These are phyloP conservation scores for Aspergillus sp. DNA, from an alignment of 2,329 filamentous ascomycete species.

Conservation along the genomic window DNA sequence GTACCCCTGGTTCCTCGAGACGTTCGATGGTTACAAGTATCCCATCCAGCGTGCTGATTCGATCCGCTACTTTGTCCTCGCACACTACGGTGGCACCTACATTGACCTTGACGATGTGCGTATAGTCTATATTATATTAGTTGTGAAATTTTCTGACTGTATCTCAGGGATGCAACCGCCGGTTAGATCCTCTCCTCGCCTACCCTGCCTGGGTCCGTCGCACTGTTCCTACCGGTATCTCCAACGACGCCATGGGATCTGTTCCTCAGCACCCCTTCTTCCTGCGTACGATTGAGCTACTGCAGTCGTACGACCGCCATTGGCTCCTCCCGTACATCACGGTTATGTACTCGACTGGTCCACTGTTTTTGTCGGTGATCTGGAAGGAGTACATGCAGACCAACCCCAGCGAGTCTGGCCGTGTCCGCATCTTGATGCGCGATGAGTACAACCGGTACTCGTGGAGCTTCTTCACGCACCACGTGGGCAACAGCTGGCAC, in stretches of 20 bases:
- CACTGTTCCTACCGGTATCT: conserved; percentile 75
- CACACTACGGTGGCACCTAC: conserved; percentile 77
- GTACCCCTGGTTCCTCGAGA: conserved; percentile 76
- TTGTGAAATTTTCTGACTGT: conserved; percentile 13
- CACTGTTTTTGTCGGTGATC: conserved; percentile 72
- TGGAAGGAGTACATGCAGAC: conserved; percentile 71
- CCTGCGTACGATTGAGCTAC: conserved; percentile 64
- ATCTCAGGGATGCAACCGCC: conserved; percentile 64
- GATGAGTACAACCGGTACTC: conserved; percentile 68
- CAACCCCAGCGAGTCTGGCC: conserved; percentile 46
- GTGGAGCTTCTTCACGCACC: conserved; percentile 72
- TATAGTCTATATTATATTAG: conserved; percentile 4
- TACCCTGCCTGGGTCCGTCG: conserved; percentile 71
- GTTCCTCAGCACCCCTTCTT: conserved; percentile 75
- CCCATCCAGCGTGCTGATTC: conserved; percentile 77
- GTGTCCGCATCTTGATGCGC: conserved; percentile 68
- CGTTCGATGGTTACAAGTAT: conserved; percentile 72
- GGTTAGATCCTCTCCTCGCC: conserved; percentile 66
- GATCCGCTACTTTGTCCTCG: conserved; percentile 76
- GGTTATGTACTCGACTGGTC: conserved; percentile 77
- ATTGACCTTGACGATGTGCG: conserved; percentile 73
- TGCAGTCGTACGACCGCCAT: conserved; percentile 67
- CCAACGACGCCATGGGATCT: conserved; percentile 77
- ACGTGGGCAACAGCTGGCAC: conserved; percentile 67
- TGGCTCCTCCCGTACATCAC: conserved; percentile 74